Percentiles rank a stretch among this genome's conserved stretches.
Conservation (phyloP, 2,329 filamentous ascomycete species). For the Epichloe hybrida region DNA sequence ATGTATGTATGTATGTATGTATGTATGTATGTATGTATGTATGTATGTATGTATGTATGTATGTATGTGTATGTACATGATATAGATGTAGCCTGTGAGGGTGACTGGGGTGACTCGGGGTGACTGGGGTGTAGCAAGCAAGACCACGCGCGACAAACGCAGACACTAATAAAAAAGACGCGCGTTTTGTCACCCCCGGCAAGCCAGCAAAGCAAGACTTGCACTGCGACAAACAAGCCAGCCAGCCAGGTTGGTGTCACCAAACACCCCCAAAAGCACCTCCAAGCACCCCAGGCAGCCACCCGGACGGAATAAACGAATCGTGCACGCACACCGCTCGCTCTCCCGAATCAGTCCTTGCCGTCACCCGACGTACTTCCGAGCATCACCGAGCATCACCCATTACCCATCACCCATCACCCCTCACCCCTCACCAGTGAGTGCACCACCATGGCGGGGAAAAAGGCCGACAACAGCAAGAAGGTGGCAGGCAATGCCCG, state of each 20-base stretch:
- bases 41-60: too few relatives aligned
- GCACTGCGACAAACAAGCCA: too few relatives aligned
- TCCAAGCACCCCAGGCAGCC: not conserved
- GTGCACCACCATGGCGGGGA: constrained; percentile 46
- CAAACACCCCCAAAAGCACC: not conserved
- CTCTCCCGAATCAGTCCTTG: not conserved
- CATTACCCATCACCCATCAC: too few relatives aligned
- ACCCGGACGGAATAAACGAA: not conserved
- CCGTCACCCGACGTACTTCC: constrained; percentile 1
- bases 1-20: too few relatives aligned
- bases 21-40: too few relatives aligned
- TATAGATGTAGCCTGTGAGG: not conserved
- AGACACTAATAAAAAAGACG: too few relatives aligned
- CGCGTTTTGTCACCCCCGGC: not conserved
- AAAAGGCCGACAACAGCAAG: constrained; percentile 74
- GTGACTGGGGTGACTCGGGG: too few relatives aligned
- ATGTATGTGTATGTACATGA: too few relatives aligned
- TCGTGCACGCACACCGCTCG: not conserved
- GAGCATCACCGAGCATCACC: not conserved
- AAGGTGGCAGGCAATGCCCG: constrained; percentile 81
- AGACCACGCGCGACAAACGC: too few relatives aligned
- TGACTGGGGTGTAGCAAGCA: too few relatives aligned
- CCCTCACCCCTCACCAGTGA: not conserved
- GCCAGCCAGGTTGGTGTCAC: not conserved
- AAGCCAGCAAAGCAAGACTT: too few relatives aligned